Evolutionary conservation across 208 protist species (phyloP).

Genomic region (Acanthamoeba culbertsoni): DNA sequence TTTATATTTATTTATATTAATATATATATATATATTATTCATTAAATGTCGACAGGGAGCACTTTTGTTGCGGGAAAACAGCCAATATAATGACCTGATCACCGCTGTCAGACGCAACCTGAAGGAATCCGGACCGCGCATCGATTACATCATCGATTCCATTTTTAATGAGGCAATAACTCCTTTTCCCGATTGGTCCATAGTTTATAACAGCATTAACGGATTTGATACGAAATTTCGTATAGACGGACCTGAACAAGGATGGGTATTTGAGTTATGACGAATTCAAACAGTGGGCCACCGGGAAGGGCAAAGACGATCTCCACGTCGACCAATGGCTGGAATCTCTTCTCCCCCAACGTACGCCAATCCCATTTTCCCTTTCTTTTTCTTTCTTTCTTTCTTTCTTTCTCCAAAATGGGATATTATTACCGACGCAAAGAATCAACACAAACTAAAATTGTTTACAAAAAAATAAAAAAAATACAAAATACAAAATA

Average conservation of each 20-base stretch:
- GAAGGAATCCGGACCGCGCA: background rate
- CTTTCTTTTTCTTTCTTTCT: no score
- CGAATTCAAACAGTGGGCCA: constrained; percentile 18
- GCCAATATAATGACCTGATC: background rate
- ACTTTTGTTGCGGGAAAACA: background rate
- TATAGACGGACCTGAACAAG: background rate
- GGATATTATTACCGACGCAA: no score
- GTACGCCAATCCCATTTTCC: background rate
- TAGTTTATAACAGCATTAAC: no score
- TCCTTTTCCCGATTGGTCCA: no score
- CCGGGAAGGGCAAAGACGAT: constrained; percentile 6
- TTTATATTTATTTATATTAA: background rate
- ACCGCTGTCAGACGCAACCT: background rate
- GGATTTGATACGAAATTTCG: no score
- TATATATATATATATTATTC: background rate
- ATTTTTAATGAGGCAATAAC: constrained; percentile 16
- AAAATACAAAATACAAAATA: no score
- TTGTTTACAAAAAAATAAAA: no score
- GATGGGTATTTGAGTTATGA: background rate
- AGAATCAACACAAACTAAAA: no score
- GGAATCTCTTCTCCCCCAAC: background rate
- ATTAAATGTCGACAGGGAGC: background rate
- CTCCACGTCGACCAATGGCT: constrained; percentile 31
- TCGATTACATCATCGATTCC: constrained; percentile 25
- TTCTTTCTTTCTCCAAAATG: no score